Percentiles rank a stretch among this genome's conserved stretches.
phyloP scores from a whole-genome alignment of 257 asterid species.

The Nicotiana tabacum region DNA sequence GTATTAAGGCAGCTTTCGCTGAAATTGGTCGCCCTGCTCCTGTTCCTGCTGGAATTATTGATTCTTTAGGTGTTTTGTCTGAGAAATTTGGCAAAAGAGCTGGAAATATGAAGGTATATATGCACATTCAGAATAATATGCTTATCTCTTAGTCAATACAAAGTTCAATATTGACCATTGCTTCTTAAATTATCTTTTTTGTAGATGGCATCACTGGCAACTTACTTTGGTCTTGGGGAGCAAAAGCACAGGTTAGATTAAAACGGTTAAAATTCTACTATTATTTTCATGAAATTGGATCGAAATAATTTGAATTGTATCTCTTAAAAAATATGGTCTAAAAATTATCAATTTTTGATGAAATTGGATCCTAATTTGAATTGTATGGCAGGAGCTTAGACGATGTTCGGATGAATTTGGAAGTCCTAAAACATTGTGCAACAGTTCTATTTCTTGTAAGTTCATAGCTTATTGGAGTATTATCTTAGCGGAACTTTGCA shows the following conservation, averaged over 20 bases:
- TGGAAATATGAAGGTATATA: slow-evolving; percentile 89
- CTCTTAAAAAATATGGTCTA: neutral
- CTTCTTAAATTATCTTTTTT: neutral
- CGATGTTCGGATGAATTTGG: slow-evolving; percentile 88
- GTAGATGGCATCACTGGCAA: slow-evolving; percentile 91
- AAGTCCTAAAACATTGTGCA: slow-evolving; percentile 94
- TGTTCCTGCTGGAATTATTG: slow-evolving; percentile 60
- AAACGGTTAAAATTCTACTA: too few species aligned
- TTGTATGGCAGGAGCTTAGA: slow-evolving; percentile 67
- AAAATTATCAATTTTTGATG: neutral
- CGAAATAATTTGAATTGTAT: too few species aligned
- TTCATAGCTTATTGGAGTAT: neutral
- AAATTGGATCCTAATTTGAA: neutral
- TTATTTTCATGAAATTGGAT: too few species aligned
- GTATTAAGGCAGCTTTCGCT: slow-evolving; percentile 68
- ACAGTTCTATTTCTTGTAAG: slow-evolving; percentile 78
- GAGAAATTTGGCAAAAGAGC: slow-evolving; percentile 84
- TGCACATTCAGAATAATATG: neutral
- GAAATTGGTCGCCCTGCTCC: slow-evolving; percentile 58
- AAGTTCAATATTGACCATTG: neutral
- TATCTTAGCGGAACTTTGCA: neutral
- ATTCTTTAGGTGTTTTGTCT: slow-evolving; percentile 63
- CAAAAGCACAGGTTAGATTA: slow-evolving; percentile 72
- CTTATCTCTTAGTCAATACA: too few species aligned
- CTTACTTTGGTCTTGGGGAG: slow-evolving; percentile 85